Conservation (phyloP, 1,284 basidiomycete genomes). For the Tilletia indica region DNA sequence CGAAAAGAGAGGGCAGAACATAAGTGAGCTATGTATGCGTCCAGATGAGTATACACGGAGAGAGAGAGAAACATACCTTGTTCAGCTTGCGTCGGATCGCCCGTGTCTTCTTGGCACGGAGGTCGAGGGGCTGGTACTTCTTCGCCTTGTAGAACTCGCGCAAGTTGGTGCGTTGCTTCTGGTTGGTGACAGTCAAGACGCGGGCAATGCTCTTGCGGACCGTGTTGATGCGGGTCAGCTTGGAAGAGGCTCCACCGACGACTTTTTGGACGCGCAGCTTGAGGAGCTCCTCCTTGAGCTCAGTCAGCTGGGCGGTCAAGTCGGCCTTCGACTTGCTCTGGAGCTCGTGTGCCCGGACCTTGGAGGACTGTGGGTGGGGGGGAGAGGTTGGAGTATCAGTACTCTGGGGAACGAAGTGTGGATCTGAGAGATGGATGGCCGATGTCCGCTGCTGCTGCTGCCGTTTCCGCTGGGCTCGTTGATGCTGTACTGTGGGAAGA, state of each 20-base stretch:
- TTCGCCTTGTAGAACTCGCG: slow-evolving; percentile 97
- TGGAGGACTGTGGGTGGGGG: slow-evolving; percentile 46
- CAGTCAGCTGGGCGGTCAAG: slow-evolving; percentile 87
- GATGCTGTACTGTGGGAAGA: no score
- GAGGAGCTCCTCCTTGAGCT: slow-evolving; percentile 94
- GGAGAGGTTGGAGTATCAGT: neutral
- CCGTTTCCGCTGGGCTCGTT: neutral
- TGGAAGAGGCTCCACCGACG: slow-evolving; percentile 89
- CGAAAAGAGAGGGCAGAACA: neutral
- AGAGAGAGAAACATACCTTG: slow-evolving; percentile 62
- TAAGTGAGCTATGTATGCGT: neutral
- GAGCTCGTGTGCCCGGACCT: slow-evolving; percentile 95
- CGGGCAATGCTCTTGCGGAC: slow-evolving; percentile 99
- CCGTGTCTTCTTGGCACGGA: slow-evolving; percentile 96
- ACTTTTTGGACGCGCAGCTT: slow-evolving; percentile 93
- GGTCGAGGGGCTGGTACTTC: slow-evolving; percentile 95
- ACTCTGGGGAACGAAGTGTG: neutral
- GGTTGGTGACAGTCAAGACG: slow-evolving; percentile 97
- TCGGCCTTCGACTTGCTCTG: slow-evolving; percentile 99
- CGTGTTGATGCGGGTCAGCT: slow-evolving; percentile 93
- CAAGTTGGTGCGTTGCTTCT: slow-evolving; percentile 93
- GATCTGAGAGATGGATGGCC: neutral
- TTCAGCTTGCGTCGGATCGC: slow-evolving; percentile 95
- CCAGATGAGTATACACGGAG: neutral
- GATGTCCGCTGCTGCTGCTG: neutral